Evolutionary conservation across 495 filamentous ascomycete genomes (phyloP).

Genomic region (Sphaerosporella brunnea): DNA sequence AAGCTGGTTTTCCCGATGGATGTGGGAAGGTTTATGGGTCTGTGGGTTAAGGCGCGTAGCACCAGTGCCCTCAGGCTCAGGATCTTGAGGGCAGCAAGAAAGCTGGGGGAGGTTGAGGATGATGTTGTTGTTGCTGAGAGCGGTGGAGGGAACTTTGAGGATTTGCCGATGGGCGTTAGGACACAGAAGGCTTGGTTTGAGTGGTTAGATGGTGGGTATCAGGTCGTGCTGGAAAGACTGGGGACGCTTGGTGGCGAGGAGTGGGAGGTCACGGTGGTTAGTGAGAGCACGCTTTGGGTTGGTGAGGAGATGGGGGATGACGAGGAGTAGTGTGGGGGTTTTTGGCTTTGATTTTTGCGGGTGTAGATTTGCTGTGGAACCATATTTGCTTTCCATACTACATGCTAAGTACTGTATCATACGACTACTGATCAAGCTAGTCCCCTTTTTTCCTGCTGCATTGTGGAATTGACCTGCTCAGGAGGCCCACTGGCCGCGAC

Average conservation of each 20-base stretch:
- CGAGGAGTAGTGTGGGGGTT: not conserved
- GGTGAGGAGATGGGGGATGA: constrained; percentile 29
- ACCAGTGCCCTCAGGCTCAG: constrained; percentile 39
- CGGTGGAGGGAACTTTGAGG: constrained; percentile 46
- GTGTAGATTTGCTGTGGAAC: not conserved
- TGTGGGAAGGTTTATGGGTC: constrained; percentile 13
- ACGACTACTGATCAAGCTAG: too few relatives aligned
- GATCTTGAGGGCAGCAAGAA: constrained; percentile 15
- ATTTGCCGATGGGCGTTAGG: constrained; percentile 48
- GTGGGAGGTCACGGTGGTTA: constrained; percentile 49
- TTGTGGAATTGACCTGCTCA: too few relatives aligned
- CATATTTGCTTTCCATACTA: too few relatives aligned
- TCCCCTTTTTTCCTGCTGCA: too few relatives aligned
- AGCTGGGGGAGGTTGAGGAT: constrained; percentile 4
- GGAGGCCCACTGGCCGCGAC: too few relatives aligned
- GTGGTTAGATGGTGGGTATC: constrained; percentile 41
- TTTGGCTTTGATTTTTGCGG: too few relatives aligned
- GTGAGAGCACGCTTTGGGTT: constrained; percentile 45
- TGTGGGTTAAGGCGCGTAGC: constrained; percentile 42
- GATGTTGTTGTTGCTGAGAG: constrained; percentile 10
- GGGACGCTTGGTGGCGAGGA: constrained; percentile 38
- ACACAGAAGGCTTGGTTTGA: constrained; percentile 54
- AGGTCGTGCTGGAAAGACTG: constrained; percentile 64
- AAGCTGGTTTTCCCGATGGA: constrained; percentile 17
- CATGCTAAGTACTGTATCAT: too few relatives aligned